Evolutionary conservation across 257 asterid species (phyloP).

Genomic region (Jacaranda copaia): DNA sequence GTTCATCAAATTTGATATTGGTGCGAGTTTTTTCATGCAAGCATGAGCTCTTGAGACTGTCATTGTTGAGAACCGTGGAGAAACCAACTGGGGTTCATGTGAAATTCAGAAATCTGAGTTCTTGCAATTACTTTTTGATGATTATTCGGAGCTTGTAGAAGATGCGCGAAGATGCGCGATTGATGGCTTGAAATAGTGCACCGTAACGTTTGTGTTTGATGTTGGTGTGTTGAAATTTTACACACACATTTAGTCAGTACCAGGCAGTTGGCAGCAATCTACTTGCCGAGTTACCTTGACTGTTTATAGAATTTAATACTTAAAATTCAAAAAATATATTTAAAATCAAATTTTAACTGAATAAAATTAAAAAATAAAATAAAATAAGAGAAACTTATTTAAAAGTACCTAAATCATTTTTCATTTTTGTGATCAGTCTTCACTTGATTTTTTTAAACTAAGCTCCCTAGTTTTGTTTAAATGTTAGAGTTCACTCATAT

Average conservation of each 20-base stretch:
- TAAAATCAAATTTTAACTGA: no score
- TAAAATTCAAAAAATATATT: no score
- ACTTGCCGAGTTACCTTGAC: no score
- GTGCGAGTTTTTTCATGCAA: constrained; percentile 45
- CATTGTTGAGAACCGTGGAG: constrained; percentile 33
- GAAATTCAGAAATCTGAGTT: constrained; percentile 10
- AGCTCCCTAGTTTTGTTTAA: no score
- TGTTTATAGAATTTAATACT: no score
- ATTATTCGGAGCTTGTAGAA: not conserved
- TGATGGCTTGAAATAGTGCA: constrained; percentile 38
- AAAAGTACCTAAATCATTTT: no score
- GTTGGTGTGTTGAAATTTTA: not conserved
- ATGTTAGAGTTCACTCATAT: no score
- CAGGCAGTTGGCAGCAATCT: no score
- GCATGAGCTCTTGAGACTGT: constrained; percentile 39
- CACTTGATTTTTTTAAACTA: no score
- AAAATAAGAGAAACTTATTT: no score
- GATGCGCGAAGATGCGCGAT: not conserved
- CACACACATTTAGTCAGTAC: not conserved
- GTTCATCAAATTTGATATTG: constrained; percentile 30
- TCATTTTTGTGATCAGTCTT: no score
- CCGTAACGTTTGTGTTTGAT: constrained; percentile 23
- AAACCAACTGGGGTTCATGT: constrained; percentile 34
- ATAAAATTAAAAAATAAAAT: no score
- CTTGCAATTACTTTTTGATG: not conserved